Evolutionary conservation across 345 rosid species (phyloP), one percentile per base, ranked within the genome.

Genomic region (Ceriops decandra): DNA sequence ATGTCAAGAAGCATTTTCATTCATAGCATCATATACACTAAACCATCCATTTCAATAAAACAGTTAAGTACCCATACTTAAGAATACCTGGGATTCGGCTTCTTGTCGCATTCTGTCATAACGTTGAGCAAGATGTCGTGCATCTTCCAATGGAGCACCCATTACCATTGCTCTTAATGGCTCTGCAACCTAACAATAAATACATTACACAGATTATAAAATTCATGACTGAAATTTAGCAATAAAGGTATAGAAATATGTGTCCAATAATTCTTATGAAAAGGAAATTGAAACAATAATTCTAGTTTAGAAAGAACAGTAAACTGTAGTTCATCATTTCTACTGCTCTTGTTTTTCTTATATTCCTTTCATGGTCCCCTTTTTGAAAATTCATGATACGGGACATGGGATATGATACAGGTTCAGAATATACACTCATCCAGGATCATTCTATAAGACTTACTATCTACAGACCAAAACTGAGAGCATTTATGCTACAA

Each of bases 111-210:
- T 81, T 72, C 97, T 81, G 75, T 88, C 96, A 81, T 89, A 93
- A n/a, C 93, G 91, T 65, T 90, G 98, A 60, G 98, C 93, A 83
- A 93, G 90, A 86, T 90, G 97, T 21, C 98, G 85, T 19, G 98
- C 98, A 80, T 93, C 98, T 70, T 90, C 98, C 72, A 93, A 72
- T 8, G 97, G 97, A 72, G 97, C 88, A 77, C 93, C 98, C 87
- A 79, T 86, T 62, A 90, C 91, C 98, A 93, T 93, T 54, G 97
- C 90, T 76, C 97, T 84, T 69, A 93, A 67, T 64, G 98, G 98
- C 78, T 93, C 98, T 61, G 96, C 97, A 59, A 93, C 92, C 98
- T 93, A 80, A 78, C 26, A 75, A 60, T 57, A 27, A 76, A 69
- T 68, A 21, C 58, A 66, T 35, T 68, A 36, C 74, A 80, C n/a